A percentile compares a stretch with the other conserved stretches of the same genome.
phyloP scores from a whole-genome alignment of 441 rosid species.

The Brassica balearica region DNA sequence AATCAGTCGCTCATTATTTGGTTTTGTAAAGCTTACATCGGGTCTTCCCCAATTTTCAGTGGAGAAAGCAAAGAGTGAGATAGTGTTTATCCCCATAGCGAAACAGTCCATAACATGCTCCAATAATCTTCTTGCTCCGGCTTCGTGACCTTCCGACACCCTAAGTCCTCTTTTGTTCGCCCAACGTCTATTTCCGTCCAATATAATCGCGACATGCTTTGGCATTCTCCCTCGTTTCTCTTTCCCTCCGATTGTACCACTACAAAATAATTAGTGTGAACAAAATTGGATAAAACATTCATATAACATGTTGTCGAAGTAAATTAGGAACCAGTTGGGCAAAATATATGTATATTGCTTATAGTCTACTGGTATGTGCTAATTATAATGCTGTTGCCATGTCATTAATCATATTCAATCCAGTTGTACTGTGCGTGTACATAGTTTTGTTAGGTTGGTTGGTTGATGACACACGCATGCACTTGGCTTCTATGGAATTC shows the following conservation, averaged over 20 bases:
- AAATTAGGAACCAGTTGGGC: background rate
- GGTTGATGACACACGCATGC: too few relatives aligned
- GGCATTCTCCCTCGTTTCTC: background rate
- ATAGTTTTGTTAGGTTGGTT: too few relatives aligned
- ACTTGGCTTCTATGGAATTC: too few relatives aligned
- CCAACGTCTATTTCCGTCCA: slow-evolving; percentile 34
- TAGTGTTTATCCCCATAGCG: slow-evolving; percentile 2
- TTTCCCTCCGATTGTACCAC: background rate
- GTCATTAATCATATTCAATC: background rate
- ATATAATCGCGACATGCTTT: slow-evolving; percentile 14
- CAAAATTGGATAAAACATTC: background rate
- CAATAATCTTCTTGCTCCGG: background rate
- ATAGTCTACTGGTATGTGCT: background rate
- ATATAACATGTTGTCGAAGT: background rate
- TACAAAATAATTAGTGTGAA: background rate
- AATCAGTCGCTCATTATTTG: background rate
- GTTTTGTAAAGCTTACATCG: slow-evolving; percentile 11
- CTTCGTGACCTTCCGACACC: slow-evolving; percentile 12
- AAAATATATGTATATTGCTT: background rate
- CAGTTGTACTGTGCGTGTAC: background rate
- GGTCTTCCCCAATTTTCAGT: slow-evolving; percentile 40
- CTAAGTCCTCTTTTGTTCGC: background rate
- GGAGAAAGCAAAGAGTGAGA: slow-evolving; percentile 28
- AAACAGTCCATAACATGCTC: background rate
- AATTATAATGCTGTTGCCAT: background rate